Percentiles rank a stretch among this genome's conserved stretches.
Evolutionary conservation across 352 stramenopile species (phyloP).

Genomic region (Globisporangium spinosum): DNA sequence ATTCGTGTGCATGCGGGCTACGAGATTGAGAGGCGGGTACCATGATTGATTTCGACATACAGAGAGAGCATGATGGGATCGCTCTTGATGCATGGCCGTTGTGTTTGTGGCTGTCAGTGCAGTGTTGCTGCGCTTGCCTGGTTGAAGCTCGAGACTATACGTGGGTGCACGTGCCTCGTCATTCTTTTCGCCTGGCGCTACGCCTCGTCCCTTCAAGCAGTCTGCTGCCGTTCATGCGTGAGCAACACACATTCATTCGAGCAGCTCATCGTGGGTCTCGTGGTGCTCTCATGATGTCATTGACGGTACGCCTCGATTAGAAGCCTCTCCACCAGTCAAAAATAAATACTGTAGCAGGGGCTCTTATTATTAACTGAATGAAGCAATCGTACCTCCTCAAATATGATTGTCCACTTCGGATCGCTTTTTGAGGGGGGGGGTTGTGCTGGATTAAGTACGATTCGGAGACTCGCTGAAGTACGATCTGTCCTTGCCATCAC

Average conservation of each 20-base stretch:
- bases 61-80: not conserved
- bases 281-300: not conserved
- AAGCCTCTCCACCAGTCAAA: not conserved
- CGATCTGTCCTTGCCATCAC: not conserved
- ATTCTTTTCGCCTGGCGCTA: not conserved
- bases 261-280: not conserved
- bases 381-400: not conserved
- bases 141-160: not conserved
- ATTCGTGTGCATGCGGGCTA: not conserved
- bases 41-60: not conserved
- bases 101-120: not conserved
- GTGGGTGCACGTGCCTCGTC: not conserved
- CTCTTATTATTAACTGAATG: not conserved
- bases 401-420: not conserved
- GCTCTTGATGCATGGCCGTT: not conserved
- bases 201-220: too few relatives aligned
- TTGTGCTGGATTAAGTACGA: not conserved
- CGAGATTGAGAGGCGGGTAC: too few relatives aligned
- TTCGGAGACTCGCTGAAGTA: constrained; percentile 7
- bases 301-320: not conserved
- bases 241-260: not conserved
- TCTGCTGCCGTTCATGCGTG: too few relatives aligned
- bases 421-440: too few relatives aligned
- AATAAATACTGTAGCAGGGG: not conserved
- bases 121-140: not conserved